Percentiles rank a stretch among this genome's conserved stretches.
phyloP scores from a whole-genome alignment of 2,329 filamentous ascomycete species.

The Aspergillus texensis region DNA sequence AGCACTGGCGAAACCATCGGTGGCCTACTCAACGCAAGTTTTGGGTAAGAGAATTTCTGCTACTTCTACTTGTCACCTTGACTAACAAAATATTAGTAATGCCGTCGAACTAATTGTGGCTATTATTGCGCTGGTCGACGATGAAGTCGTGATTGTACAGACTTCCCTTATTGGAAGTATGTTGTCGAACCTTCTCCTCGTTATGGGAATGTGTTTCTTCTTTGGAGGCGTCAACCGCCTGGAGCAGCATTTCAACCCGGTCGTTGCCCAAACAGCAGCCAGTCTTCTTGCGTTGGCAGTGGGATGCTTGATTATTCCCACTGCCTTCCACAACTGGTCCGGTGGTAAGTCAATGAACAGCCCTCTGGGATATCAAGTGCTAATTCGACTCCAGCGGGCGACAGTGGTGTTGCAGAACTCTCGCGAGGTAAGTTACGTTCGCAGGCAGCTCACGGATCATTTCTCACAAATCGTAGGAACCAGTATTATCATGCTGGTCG shows the following conservation, averaged over 20 bases:
- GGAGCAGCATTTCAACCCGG: slow-evolving; percentile 89
- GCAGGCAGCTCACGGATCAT: background rate
- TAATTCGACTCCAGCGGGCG: slow-evolving; percentile 27
- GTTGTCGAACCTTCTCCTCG: slow-evolving; percentile 83
- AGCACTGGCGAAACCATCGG: slow-evolving; percentile 80
- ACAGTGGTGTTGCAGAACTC: slow-evolving; percentile 30
- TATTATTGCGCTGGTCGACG: slow-evolving; percentile 75
- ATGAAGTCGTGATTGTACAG: slow-evolving; percentile 82
- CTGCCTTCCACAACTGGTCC: slow-evolving; percentile 72
- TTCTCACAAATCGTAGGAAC: slow-evolving; percentile 38
- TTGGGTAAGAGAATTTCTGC: slow-evolving; percentile 55
- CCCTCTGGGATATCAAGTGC: background rate
- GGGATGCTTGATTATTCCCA: slow-evolving; percentile 83
- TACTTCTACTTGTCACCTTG: background rate
- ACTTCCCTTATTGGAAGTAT: slow-evolving; percentile 92
- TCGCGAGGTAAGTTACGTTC: slow-evolving; percentile 33
- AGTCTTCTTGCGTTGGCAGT: slow-evolving; percentile 79
- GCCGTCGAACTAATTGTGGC: slow-evolving; percentile 88
- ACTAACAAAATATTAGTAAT: slow-evolving; percentile 55
- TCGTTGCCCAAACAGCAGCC: slow-evolving; percentile 86
- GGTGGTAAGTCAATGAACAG: slow-evolving; percentile 27
- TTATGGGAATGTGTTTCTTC: slow-evolving; percentile 92
- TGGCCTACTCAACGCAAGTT: slow-evolving; percentile 85
- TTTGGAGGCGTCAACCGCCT: slow-evolving; percentile 75
- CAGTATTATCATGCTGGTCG: slow-evolving; percentile 78